Evolutionary conservation across 768 basidiomycete genomes (phyloP).

Genomic region (Pisolithus microcarpus): DNA sequence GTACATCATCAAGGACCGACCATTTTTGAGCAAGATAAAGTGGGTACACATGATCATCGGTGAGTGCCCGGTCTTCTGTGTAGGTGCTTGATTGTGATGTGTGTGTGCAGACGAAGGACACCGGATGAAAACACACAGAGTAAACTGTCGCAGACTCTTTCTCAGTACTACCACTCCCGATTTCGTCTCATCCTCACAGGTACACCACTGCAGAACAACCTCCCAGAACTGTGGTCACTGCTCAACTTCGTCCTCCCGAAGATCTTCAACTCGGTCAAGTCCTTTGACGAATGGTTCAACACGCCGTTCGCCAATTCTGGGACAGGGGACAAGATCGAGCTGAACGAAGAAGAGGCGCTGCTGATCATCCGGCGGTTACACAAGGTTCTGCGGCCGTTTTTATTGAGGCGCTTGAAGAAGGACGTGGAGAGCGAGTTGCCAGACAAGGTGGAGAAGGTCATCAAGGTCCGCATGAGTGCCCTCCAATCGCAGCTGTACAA

Average conservation of each 20-base stretch:
- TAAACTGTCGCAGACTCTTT: slow-evolving; percentile 85
- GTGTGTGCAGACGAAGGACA: slow-evolving; percentile 75
- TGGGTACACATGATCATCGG: slow-evolving; percentile 99
- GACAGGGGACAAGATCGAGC: slow-evolving; percentile 93
- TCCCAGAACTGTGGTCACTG: slow-evolving; percentile 91
- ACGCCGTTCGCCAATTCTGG: slow-evolving; percentile 99
- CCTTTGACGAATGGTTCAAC: slow-evolving; percentile 99
- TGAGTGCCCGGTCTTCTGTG: slow-evolving; percentile 23
- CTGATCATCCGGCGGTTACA: slow-evolving; percentile 95
- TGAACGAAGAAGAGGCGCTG: slow-evolving; percentile 99
- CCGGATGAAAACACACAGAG: slow-evolving; percentile 95
- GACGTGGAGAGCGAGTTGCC: slow-evolving; percentile 94
- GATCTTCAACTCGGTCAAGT: slow-evolving; percentile 98
- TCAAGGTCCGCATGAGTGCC: slow-evolving; percentile 92
- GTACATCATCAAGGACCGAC: slow-evolving; percentile 97
- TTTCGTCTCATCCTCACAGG: slow-evolving; percentile 93
- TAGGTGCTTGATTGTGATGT: slow-evolving; percentile 1
- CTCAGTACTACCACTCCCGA: slow-evolving; percentile 86
- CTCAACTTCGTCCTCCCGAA: slow-evolving; percentile 93
- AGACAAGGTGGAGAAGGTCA: slow-evolving; percentile 96
- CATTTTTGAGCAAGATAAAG: slow-evolving; percentile 79
- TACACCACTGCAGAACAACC: slow-evolving; percentile 94
- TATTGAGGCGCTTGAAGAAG: slow-evolving; percentile 88
- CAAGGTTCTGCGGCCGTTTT: slow-evolving; percentile 92
- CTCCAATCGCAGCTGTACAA: slow-evolving; percentile 90